Evolutionary conservation across 2,329 filamentous ascomycete genomes (phyloP).

Genomic region (Ambrosiella beaveri): DNA sequence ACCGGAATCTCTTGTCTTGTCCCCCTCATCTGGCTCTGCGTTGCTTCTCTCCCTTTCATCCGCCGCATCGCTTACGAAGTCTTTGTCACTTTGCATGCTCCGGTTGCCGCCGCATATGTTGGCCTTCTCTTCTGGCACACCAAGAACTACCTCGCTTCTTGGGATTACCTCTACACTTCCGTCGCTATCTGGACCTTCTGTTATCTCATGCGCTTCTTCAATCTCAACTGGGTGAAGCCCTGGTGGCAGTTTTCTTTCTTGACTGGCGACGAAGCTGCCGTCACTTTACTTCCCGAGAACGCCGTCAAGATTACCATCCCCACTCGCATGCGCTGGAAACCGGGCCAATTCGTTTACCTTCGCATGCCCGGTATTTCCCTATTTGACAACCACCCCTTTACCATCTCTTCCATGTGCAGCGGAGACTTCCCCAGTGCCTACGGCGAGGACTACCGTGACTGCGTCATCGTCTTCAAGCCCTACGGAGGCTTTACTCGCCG

Average conservation of each 20-base stretch:
- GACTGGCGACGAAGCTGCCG: slow-evolving; percentile 78
- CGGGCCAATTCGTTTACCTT: slow-evolving; percentile 87
- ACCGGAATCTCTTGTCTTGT: slow-evolving; percentile 69
- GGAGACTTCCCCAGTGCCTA: slow-evolving; percentile 88
- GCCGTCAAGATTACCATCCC: slow-evolving; percentile 93
- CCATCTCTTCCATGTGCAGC: slow-evolving; percentile 79
- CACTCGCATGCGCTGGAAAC: slow-evolving; percentile 81
- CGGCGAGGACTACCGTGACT: slow-evolving; percentile 72
- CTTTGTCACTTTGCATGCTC: slow-evolving; percentile 68
- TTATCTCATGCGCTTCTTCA: slow-evolving; percentile 59
- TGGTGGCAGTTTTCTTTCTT: slow-evolving; percentile 56
- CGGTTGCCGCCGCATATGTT: slow-evolving; percentile 63
- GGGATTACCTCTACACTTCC: slow-evolving; percentile 74
- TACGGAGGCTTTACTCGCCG: slow-evolving; percentile 79
- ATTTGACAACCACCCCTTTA: slow-evolving; percentile 90
- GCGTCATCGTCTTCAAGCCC: slow-evolving; percentile 79
- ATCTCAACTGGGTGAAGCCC: slow-evolving; percentile 77
- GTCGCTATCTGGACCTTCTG: slow-evolving; percentile 62
- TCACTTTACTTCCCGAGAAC: slow-evolving; percentile 79
- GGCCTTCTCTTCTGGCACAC: slow-evolving; percentile 91
- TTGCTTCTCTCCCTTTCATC: slow-evolving; percentile 67
- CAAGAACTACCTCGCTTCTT: slow-evolving; percentile 78
- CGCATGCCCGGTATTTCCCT: slow-evolving; percentile 84
- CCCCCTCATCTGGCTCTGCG: slow-evolving; percentile 65
- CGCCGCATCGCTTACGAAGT: slow-evolving; percentile 67